Base-by-base conservation (phyloP, 176 grass and related monocot genomes). In the Musa schizocarpa region DNA sequence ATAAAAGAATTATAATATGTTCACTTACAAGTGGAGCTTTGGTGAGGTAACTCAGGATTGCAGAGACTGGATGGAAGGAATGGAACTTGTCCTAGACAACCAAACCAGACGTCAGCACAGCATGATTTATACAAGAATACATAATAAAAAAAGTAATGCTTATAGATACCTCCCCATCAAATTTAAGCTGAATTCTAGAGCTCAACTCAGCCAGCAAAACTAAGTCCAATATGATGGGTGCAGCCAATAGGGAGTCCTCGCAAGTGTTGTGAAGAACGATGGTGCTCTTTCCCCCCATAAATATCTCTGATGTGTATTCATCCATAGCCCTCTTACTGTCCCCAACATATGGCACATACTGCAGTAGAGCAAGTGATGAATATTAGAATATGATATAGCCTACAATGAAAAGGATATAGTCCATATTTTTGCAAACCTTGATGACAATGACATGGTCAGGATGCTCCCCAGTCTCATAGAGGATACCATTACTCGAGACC, bases 291-390 rank as follows among this genome's bases (percentile, higher is more conserved):
- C 95, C 95, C 0, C 95, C 95, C 95, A 98, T 94, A 83, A 98
- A 98, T 72, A 98, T 98, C 82, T 98, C 95, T 1, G 95, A 93
- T 53, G 95, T 98, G 83, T 98, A 94, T 81, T 98, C 95, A 53
- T 98, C 95, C 95, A 98, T 98, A 3, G 95, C 95, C 70, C 95
- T 87, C 88, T 98, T 98, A 55, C 95, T 98, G 86, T 98, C 95
- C n/a, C 86, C 95, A 2, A 98, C 95, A 51, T 98, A 98, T 0
- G 95, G 95, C 22, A 98, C 95, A 24, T 98, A 94, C 95, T 98
- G 70, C 70, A 79, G 27, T 76, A 76, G 6, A 63, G 67, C 14
- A 52, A 9, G 0, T 11, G 77, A 57, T 24, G 19, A 65, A 74
- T 21, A 83, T 52, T 27, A 1, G 14, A 77, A 56, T 34, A 19